Conservation (phyloP, 176 grass and related monocot genomes). For the Dendrocalamus sinicus region DNA sequence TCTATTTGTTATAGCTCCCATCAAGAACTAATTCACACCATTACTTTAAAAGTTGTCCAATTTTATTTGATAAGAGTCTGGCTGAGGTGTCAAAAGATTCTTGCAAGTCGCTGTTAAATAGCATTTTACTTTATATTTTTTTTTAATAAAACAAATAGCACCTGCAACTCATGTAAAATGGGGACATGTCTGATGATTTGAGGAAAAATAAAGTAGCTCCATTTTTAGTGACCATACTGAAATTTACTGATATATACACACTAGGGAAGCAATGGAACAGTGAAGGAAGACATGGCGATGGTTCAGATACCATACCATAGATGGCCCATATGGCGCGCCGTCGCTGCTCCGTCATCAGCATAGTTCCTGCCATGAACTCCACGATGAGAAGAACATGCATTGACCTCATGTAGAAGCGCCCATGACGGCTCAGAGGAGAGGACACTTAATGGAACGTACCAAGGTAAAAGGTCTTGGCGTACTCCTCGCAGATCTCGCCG, state of each 20-base stretch:
- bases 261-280: constrained; percentile 13
- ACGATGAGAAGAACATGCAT: neutral
- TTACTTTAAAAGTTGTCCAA: neutral
- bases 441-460: constrained; percentile 38
- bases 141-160: neutral
- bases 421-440: neutral
- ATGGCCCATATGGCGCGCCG: constrained; percentile 90
- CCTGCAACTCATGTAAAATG: neutral
- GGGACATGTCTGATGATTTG: neutral
- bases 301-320: constrained; percentile 76
- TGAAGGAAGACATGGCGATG: constrained; percentile 8
- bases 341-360: constrained; percentile 76
- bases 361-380: neutral
- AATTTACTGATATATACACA: neutral
- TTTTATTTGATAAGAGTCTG: neutral
- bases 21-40: neutral
- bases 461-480: constrained; percentile 95
- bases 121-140: neutral
- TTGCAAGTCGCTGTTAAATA: constrained; percentile 15
- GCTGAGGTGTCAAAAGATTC: neutral
- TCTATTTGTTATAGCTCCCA: no score
- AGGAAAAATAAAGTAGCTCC: neutral
- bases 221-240: neutral
- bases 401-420: neutral
- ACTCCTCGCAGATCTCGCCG: constrained; percentile 86